A percentile compares a stretch with the other conserved stretches of the same genome.
Evolutionary conservation across 1,284 basidiomycete species (phyloP).

Genomic region (Ustilago nuda): DNA sequence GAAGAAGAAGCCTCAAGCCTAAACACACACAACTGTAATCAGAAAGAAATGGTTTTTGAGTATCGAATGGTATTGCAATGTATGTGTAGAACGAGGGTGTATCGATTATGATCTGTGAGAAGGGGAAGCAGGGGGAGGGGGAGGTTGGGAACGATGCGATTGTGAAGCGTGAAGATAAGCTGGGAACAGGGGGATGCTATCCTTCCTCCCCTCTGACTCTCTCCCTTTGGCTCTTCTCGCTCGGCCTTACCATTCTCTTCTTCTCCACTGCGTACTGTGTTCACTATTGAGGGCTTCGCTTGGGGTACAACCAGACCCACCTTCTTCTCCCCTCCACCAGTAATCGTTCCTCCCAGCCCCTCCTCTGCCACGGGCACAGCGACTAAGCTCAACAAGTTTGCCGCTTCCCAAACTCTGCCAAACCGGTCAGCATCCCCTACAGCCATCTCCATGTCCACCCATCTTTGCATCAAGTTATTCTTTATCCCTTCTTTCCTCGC

Average conservation of each 20-base stretch:
- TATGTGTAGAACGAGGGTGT: not conserved
- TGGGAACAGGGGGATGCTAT: slow-evolving; percentile 39
- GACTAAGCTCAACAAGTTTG: slow-evolving; percentile 1
- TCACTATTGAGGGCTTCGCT: not conserved
- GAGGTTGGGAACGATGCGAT: slow-evolving; percentile 13
- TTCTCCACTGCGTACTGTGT: not conserved
- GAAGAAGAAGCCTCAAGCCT: slow-evolving; percentile 40
- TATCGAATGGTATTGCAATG: not conserved
- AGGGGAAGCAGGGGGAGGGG: not conserved
- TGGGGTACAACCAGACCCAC: not conserved
- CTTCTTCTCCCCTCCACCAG: not conserved
- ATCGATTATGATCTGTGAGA: not conserved
- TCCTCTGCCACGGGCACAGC: not conserved
- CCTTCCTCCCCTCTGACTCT: slow-evolving; percentile 18
- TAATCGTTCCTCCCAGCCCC: not conserved
- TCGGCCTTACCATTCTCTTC: not conserved
- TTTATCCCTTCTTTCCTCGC: slow-evolving; percentile 5
- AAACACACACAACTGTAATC: not conserved
- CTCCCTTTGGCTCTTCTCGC: too few species aligned
- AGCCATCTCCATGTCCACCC: slow-evolving; percentile 16
- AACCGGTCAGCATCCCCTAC: not conserved
- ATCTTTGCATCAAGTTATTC: slow-evolving; percentile 41
- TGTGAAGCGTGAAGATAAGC: slow-evolving; percentile 40
- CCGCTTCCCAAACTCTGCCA: slow-evolving; percentile 8
- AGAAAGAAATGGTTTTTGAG: too few species aligned